A percentile compares a stretch with the other conserved stretches of the same genome.
Conservation (phyloP, 805 yeast species). For the Kuraishia piskuri region DNA sequence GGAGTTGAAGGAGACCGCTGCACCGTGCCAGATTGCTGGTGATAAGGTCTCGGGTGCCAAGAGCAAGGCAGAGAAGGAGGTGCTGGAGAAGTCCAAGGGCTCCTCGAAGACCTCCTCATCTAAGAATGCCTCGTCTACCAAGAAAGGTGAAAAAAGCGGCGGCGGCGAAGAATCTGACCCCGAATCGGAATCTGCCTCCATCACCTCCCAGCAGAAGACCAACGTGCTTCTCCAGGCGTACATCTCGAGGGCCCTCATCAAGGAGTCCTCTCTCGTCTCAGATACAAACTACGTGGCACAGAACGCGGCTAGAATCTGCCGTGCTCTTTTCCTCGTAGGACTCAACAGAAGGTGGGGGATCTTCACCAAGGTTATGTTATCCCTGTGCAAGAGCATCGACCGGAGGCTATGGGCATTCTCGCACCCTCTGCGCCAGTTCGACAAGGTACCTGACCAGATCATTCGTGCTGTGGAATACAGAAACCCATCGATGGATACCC, state of each 20-base stretch:
- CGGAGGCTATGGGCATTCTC: slow-evolving; percentile 80
- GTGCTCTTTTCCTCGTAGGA: slow-evolving; percentile 84
- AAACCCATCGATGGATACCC: slow-evolving; percentile 58
- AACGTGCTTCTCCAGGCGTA: slow-evolving; percentile 82
- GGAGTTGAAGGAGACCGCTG: slow-evolving; percentile 44
- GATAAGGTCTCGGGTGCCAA: slow-evolving; percentile 41
- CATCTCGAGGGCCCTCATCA: slow-evolving; percentile 64
- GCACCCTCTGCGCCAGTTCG: slow-evolving; percentile 87
- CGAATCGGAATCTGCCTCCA: background rate
- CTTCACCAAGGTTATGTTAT: slow-evolving; percentile 63
- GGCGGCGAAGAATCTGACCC: background rate
- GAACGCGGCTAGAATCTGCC: slow-evolving; percentile 84
- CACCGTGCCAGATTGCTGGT: slow-evolving; percentile 79
- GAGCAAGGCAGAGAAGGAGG: background rate
- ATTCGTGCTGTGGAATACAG: slow-evolving; percentile 53
- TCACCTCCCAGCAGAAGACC: slow-evolving; percentile 66
- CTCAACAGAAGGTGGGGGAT: slow-evolving; percentile 88
- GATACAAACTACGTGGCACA: slow-evolving; percentile 94
- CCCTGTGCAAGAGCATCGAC: slow-evolving; percentile 82
- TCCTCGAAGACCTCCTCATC: too few relatives aligned
- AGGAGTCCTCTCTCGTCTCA: slow-evolving; percentile 75
- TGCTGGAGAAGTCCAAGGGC: background rate
- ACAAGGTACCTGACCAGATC: slow-evolving; percentile 54
- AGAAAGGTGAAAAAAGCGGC: too few relatives aligned
- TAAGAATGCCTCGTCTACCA: too few relatives aligned